Evolutionary conservation across 805 yeast species (phyloP).

Genomic region (Yarrowia osloensis): DNA sequence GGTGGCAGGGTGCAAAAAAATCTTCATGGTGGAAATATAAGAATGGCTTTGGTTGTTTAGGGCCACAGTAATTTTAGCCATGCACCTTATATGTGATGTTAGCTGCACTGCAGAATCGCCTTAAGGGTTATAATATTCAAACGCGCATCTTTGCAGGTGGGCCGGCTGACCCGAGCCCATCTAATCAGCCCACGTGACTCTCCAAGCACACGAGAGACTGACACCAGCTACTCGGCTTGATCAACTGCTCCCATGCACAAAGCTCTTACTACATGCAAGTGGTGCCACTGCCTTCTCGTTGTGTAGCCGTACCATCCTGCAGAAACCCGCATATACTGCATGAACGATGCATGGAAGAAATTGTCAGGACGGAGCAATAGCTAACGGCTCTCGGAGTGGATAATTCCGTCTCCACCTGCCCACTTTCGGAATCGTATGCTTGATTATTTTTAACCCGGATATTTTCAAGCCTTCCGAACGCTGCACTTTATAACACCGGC

Average conservation of each 20-base stretch:
- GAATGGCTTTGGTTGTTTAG: not conserved
- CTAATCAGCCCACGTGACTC: not conserved
- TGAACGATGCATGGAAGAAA: not conserved
- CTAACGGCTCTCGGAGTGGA: not conserved
- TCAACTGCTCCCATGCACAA: not conserved
- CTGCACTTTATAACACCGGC: not conserved
- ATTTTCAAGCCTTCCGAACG: not conserved
- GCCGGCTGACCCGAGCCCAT: not conserved
- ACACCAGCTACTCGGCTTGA: not conserved
- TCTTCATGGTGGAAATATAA: not conserved
- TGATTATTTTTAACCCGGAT: not conserved
- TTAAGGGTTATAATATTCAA: not conserved
- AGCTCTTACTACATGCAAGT: not conserved
- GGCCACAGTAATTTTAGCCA: not conserved
- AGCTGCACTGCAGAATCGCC: not conserved
- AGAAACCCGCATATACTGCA: not conserved
- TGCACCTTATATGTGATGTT: not conserved
- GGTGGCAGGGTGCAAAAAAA: not conserved
- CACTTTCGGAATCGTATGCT: not conserved
- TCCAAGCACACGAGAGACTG: not conserved
- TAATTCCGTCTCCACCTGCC: not conserved
- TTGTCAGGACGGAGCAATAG: not conserved
- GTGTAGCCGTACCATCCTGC: conserved; percentile 8
- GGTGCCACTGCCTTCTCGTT: not conserved
- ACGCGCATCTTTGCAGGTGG: not conserved